phyloP scores from a whole-genome alignment of 176 grass and related monocot genomes.

The Oryza meyeriana region DNA sequence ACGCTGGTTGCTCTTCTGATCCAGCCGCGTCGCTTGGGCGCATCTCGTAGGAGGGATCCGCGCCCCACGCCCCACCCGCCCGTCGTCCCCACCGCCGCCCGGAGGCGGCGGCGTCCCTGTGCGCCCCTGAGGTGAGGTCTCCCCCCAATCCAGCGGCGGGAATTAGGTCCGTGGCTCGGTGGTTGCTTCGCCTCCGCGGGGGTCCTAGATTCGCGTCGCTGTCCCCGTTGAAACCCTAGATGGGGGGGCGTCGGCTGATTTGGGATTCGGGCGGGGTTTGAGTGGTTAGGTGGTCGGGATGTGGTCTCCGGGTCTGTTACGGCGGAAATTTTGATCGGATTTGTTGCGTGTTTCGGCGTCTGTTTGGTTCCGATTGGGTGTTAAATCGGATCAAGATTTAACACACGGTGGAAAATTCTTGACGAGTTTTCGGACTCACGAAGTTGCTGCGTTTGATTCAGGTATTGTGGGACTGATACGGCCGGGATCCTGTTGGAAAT shows the following conservation, averaged over 20 bases:
- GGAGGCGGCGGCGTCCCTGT: too few species aligned
- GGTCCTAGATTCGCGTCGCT: constrained; percentile 21
- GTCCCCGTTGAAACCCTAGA: constrained; percentile 35
- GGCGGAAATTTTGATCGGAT: background rate
- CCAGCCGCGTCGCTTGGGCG: too few species aligned
- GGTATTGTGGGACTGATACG: background rate
- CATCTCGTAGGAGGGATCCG: too few species aligned
- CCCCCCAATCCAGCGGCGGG: background rate
- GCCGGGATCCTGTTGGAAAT: constrained; percentile 25
- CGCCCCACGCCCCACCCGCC: too few species aligned
- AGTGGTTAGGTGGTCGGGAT: background rate
- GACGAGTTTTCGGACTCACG: background rate
- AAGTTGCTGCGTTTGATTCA: constrained; percentile 16
- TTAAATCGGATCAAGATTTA: background rate
- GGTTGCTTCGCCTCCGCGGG: background rate
- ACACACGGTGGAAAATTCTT: background rate
- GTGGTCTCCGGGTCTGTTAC: background rate
- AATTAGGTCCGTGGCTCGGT: too few species aligned
- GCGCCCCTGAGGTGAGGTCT: background rate
- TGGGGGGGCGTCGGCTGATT: background rate
- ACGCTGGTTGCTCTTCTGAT: too few species aligned
- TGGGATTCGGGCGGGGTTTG: background rate
- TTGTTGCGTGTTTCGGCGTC: background rate
- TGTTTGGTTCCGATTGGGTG: background rate
- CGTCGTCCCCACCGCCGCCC: background rate